Evolutionary conservation across 352 stramenopile species (phyloP).

Genomic region (Discostella stelligera): DNA sequence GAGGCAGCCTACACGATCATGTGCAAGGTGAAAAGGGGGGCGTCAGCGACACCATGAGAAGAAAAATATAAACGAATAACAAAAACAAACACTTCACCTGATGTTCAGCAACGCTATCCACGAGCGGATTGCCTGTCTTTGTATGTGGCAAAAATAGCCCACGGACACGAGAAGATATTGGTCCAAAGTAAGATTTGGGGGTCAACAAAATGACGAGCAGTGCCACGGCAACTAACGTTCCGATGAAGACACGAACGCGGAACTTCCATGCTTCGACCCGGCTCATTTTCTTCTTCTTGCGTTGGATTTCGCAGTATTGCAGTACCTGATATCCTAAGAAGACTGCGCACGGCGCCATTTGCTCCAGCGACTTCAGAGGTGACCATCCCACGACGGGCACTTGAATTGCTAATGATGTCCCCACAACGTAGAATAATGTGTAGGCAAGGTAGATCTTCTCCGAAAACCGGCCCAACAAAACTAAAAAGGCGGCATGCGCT

Average conservation of each 20-base stretch:
- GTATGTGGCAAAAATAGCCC: constrained; percentile 86
- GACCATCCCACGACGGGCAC: constrained; percentile 97
- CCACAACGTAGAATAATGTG: constrained; percentile 94
- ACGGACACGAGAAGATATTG: constrained; percentile 79
- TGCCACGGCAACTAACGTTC: constrained; percentile 40
- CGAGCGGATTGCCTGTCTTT: constrained; percentile 85
- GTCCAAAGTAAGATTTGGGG: constrained; percentile 85
- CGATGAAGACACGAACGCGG: constrained; percentile 65
- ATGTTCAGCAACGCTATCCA: constrained; percentile 85
- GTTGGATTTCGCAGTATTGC: constrained; percentile 61
- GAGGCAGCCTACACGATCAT: constrained; percentile 30
- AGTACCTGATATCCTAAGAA: constrained; percentile 89
- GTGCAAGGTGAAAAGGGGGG: constrained; percentile 51
- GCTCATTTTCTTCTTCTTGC: constrained; percentile 54
- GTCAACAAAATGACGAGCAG: constrained; percentile 58
- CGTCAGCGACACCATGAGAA: constrained; percentile 53
- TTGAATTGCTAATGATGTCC: constrained; percentile 93
- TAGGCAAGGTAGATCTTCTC: constrained; percentile 94
- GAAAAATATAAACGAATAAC: constrained; percentile 93
- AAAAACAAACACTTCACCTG: constrained; percentile 85
- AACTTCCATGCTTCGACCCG: constrained; percentile 57
- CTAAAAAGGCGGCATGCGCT: constrained; percentile 92
- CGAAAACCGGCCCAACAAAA: constrained; percentile 90
- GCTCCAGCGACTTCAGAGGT: constrained; percentile 88
- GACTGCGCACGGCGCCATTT: constrained; percentile 86